Base-by-base conservation (phyloP, 2,329 filamentous ascomycete genomes). In the Pestalotiopsis sp. region DNA sequence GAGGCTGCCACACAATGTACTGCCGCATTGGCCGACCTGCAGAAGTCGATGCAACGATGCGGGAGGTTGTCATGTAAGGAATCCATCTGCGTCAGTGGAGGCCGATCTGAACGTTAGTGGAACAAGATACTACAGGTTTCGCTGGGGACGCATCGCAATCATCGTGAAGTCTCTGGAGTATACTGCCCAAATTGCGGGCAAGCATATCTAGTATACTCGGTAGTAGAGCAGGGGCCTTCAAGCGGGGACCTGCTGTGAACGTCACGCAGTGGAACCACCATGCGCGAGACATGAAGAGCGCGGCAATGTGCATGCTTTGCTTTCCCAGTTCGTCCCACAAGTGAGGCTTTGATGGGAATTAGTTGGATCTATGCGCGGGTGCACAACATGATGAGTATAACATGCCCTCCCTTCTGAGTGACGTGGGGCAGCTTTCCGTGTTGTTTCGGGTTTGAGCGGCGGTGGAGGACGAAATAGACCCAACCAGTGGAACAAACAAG, bases 1-100 rank as follows among this genome's bases (percentile, higher is more conserved):
- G 71, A 63, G 69, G 58, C 65, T 77, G 75, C 73, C 76, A 77
- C 76, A 77, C 75, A 69, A 69, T 65, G 7, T 48, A 67, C 69
- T 62, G 69, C 71, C 70, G 69, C 72, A 75, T 73, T 71, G 69
- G 71, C 72, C 73, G 68, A 73, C 67, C 71, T 77, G 76, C 76
- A 76, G 74, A 61, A 67, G 67, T 66, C 70, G 69, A 74, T 67
- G 70, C 71, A 71, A 72, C n/a, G 61, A 40, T 38, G 35, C 30
- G 56, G 22, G 24, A 56, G 58, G 20, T 48, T 40, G 59, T 39
- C 40, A 56, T 39, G 35, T 48, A 44, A 30, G 24, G 39, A 26
- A n/a, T 22, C 35, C 30, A 13, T 11, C 38, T 66, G 64, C 48
- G 24, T 65, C 55, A 48, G 52, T 59, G 35, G 20, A 55, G 35